A percentile compares a stretch with the other conserved stretches of the same genome.
Conservation (phyloP, 176 grass and related monocot genomes). For the Musa itinerans region DNA sequence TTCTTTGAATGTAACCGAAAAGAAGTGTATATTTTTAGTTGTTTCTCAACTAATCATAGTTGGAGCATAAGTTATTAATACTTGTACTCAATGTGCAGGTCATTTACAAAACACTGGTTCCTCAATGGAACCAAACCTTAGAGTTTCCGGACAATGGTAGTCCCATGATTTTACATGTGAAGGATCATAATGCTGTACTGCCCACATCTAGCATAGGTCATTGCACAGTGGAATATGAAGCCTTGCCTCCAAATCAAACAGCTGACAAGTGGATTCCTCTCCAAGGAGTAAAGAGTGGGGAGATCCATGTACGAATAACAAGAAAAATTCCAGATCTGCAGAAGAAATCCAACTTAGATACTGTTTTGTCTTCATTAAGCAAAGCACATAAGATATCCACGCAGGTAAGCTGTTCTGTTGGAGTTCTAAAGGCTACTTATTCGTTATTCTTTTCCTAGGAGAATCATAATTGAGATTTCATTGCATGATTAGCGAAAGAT, state of each 20-base stretch:
- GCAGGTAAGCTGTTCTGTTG: slow-evolving; percentile 27
- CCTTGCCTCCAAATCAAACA: slow-evolving; percentile 48
- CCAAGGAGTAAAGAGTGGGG: slow-evolving; percentile 66
- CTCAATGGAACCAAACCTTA: slow-evolving; percentile 76
- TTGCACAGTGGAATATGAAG: slow-evolving; percentile 71
- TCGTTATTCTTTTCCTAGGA: background rate
- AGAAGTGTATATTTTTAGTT: too few relatives aligned
- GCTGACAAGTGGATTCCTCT: slow-evolving; percentile 78
- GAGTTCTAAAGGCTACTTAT: background rate
- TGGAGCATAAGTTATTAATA: background rate
- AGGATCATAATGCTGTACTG: slow-evolving; percentile 79
- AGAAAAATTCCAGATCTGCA: slow-evolving; percentile 30
- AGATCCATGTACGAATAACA: slow-evolving; percentile 57
- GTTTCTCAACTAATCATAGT: background rate
- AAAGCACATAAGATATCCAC: slow-evolving; percentile 45
- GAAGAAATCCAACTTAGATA: slow-evolving; percentile 30
- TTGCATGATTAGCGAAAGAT: background rate
- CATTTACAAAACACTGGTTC: slow-evolving; percentile 74
- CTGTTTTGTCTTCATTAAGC: slow-evolving; percentile 19
- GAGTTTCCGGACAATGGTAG: slow-evolving; percentile 80
- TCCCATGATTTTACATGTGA: slow-evolving; percentile 54
- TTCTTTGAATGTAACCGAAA: background rate
- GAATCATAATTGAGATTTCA: background rate
- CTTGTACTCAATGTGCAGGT: slow-evolving; percentile 33
- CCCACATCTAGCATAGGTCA: slow-evolving; percentile 69